Percentiles rank a stretch among this genome's conserved stretches.
phyloP scores from a whole-genome alignment of 805 yeast genomes.

The Schwanniomyces polymorphus region DNA sequence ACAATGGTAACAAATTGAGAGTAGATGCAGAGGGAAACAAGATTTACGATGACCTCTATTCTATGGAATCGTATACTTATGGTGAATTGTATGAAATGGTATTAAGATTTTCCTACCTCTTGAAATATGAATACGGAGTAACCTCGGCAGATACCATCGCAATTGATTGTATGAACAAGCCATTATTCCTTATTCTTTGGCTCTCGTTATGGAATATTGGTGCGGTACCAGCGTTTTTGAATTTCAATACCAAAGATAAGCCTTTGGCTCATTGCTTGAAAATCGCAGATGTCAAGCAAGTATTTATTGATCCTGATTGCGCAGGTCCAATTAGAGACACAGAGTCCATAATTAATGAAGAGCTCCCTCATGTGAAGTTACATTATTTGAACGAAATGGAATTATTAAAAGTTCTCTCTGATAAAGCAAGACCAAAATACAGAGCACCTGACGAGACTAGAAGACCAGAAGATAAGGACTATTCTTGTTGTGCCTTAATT shows the following conservation, averaged over 20 bases:
- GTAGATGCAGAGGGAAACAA: slow-evolving; percentile 34
- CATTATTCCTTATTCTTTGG: slow-evolving; percentile 78
- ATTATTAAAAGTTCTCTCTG: slow-evolving; percentile 41
- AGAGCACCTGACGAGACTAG: slow-evolving; percentile 59
- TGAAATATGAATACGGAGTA: slow-evolving; percentile 64
- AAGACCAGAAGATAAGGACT: slow-evolving; percentile 57
- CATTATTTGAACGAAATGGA: slow-evolving; percentile 53
- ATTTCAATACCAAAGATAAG: slow-evolving; percentile 71
- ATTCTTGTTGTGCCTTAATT: slow-evolving; percentile 67
- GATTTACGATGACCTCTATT: slow-evolving; percentile 55
- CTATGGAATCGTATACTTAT: slow-evolving; percentile 66
- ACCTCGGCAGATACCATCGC: slow-evolving; percentile 69
- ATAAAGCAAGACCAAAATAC: slow-evolving; percentile 45
- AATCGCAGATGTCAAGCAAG: slow-evolving; percentile 60
- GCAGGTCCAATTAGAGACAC: slow-evolving; percentile 52
- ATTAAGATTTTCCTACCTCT: slow-evolving; percentile 62
- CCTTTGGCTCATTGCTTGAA: slow-evolving; percentile 80
- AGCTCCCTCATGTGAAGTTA: slow-evolving; percentile 38
- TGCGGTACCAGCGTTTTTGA: slow-evolving; percentile 83
- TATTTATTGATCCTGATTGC: slow-evolving; percentile 76
- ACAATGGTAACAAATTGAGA: slow-evolving; percentile 23
- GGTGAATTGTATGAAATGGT: slow-evolving; percentile 65
- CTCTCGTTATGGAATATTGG: slow-evolving; percentile 89
- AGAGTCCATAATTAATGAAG: slow-evolving; percentile 35
- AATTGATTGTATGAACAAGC: slow-evolving; percentile 77